Base-by-base conservation (phyloP, 805 yeast species). In the Peterozyma xylosa region DNA sequence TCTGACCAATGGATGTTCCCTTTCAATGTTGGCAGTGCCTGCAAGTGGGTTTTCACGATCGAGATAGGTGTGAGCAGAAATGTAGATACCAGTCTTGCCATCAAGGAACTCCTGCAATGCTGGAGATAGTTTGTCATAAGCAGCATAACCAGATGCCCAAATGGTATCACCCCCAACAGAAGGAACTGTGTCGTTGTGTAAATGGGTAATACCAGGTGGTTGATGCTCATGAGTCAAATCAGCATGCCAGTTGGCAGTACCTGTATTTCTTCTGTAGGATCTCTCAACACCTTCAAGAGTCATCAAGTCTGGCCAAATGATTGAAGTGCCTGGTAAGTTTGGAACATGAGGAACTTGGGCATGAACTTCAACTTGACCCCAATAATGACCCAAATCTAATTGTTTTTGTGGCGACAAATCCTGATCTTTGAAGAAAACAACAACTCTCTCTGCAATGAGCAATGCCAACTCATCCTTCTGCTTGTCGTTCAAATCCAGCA, bases 1-100 rank as follows among this genome's bases (percentile, higher is more conserved):
- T 62, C 85, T 71, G 32, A 80, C 71, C 21, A 80, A 49, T 3
- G 83, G 84, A 58, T 80, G 86, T 46, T 69, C 74, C 57, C 80
- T 69, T 50, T 70, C 78, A 43, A 77, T 63, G 42, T 67, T 67
- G 45, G 67, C 66, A 14, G 70, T 71, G n/a, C 74, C 72, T 44
- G 59, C 59, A 21, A 76, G 64, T 17, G 77, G 78, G 29, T 67
- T 64, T 17, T 68, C 61, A 39, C 70, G 52, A 55, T 66, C 65
- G 46, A 66, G 44, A 49, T 67, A 70, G 11, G 50, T 49, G 49
- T 70, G 70, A 11, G 69, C 70, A 15, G 72, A 64, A 30, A 60
- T 53, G 56, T 65, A 68, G 37, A 69, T 60, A 18, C 76, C 79
- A 11, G 63, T 61, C 59, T 74, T 73, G 11, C 78, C 78, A 46